phyloP scores from a whole-genome alignment of 257 asterid genomes.

The Asclepias syriaca region DNA sequence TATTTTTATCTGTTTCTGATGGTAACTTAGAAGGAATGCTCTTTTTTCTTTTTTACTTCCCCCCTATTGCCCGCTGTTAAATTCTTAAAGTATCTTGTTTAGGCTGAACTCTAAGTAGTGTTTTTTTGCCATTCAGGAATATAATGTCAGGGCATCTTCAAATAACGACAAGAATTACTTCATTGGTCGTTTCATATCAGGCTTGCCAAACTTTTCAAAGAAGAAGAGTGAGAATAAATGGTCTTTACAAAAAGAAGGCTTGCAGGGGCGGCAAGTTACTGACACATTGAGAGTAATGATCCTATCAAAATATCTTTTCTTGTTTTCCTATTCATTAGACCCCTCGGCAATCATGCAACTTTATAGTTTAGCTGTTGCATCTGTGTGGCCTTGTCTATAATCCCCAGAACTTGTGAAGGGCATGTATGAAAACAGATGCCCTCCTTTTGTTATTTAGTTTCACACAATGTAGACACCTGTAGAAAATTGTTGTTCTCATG shows the following conservation, averaged over 20 bases:
- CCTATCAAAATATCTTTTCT: conserved; percentile 8
- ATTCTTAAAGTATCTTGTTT: neutral
- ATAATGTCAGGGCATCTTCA: conserved; percentile 80
- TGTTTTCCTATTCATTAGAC: neutral
- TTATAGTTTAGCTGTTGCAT: neutral
- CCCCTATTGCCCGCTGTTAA: neutral
- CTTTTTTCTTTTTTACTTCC: neutral
- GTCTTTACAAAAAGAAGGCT: conserved; percentile 86
- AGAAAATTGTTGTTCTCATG: neutral
- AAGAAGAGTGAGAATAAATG: conserved; percentile 85
- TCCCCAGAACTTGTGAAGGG: neutral
- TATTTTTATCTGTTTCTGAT: neutral
- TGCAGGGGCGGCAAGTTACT: conserved; percentile 92
- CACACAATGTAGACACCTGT: neutral
- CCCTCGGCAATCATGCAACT: neutral
- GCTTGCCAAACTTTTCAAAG: conserved; percentile 73
- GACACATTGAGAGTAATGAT: conserved; percentile 75
- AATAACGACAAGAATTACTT: conserved; percentile 73
- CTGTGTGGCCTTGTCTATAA: neutral
- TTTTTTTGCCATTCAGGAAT: conserved; percentile 46
- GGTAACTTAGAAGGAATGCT: neutral
- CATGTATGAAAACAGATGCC: neutral
- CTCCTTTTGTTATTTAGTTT: neutral
- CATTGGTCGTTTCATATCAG: conserved; percentile 85
- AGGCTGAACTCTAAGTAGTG: neutral